phyloP scores from a whole-genome alignment of 2,329 filamentous ascomycete species.

The Phoma sp. region DNA sequence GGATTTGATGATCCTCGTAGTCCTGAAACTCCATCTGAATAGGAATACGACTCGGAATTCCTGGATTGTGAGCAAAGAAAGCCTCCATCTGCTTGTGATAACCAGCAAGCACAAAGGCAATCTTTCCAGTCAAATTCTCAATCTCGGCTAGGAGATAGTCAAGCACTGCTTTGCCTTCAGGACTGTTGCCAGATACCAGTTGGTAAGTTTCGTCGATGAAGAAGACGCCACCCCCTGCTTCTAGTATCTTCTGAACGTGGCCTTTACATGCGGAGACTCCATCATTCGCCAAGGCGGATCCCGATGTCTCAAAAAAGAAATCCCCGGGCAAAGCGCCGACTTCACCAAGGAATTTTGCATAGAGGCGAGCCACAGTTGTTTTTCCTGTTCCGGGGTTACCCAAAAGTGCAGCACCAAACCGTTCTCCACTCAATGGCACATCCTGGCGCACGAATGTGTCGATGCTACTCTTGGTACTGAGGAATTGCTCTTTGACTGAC shows the following conservation, averaged over 20 bases:
- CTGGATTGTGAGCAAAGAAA: conserved; percentile 76
- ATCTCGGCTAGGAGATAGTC: conserved; percentile 75
- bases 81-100: conserved; percentile 77
- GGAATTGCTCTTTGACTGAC: conserved; percentile 67
- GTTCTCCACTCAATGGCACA: conserved; percentile 60
- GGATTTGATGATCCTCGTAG: conserved; percentile 69
- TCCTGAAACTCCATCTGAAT: conserved; percentile 70
- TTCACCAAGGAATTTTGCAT: conserved; percentile 68
- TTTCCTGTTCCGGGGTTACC: conserved; percentile 80
- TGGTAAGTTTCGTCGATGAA: conserved; percentile 86
- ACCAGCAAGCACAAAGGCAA: conserved; percentile 75
- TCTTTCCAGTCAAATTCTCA: conserved; percentile 71
- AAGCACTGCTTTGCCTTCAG: conserved; percentile 66
- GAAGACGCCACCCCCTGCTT: conserved; percentile 68
- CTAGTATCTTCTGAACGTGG: conserved; percentile 62
- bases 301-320: conserved; percentile 70
- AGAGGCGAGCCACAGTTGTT: conserved; percentile 76
- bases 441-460: conserved; percentile 66
- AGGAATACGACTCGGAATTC: conserved; percentile 72
- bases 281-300: conserved; percentile 67
- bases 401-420: conserved; percentile 67
- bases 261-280: conserved; percentile 65
- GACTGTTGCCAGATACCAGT: conserved; percentile 64
- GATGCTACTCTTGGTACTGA: conserved; percentile 67
- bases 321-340: conserved; percentile 67